A percentile compares a stretch with the other conserved stretches of the same genome.
Conservation (phyloP, 148 eudicot species). For the Chenopodium album region DNA sequence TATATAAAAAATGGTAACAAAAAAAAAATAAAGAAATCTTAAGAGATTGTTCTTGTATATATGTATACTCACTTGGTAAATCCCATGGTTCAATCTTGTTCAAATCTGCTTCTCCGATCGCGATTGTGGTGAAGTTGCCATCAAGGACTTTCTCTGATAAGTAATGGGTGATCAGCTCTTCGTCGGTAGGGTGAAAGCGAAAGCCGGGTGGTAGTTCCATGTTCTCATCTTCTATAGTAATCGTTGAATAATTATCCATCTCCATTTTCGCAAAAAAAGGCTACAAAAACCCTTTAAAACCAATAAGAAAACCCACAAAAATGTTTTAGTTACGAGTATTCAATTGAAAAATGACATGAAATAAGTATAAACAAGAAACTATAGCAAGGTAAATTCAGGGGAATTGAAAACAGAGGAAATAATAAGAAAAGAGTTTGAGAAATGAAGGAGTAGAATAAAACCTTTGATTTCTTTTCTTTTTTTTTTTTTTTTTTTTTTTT, state of each 20-base stretch:
- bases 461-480: no score
- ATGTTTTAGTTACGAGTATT: background rate
- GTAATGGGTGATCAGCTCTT: slow-evolving; percentile 83
- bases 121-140: slow-evolving; percentile 41
- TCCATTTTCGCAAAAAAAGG: background rate
- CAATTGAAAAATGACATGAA: no score
- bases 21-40: background rate
- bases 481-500: no score
- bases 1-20: background rate
- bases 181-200: slow-evolving; percentile 90
- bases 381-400: background rate
- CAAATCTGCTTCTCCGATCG: slow-evolving; percentile 81
- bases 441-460: no score
- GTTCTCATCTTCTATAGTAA: slow-evolving; percentile 38
- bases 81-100: slow-evolving; percentile 98
- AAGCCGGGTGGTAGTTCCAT: slow-evolving; percentile 92
- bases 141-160: slow-evolving; percentile 51
- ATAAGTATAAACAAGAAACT: background rate
- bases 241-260: slow-evolving; percentile 37
- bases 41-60: background rate
- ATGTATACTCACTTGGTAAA: slow-evolving; percentile 64
- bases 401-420: background rate
- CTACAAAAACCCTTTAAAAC: background rate
- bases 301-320: background rate
- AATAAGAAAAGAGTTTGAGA: background rate